These are phyloP conservation scores for Artemisia princeps DNA, from an alignment of 140 eudicot species.

Conservation along the genomic window DNA sequence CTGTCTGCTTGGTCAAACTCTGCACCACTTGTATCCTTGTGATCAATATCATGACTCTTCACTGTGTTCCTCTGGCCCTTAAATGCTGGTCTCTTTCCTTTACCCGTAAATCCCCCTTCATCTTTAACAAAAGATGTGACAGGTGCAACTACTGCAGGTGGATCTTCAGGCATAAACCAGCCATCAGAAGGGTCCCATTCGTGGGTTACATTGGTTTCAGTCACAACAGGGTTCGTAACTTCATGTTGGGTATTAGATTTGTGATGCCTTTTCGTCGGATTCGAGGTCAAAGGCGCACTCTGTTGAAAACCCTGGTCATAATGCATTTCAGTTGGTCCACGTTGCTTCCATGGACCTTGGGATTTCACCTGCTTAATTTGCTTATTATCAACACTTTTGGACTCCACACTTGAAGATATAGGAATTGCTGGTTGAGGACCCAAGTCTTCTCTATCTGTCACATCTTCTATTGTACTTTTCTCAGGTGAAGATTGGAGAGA, in stretches of 20 bases:
- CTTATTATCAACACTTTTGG: slow-evolving; percentile 32
- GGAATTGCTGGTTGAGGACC: slow-evolving; percentile 26
- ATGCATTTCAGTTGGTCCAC: slow-evolving; percentile 37
- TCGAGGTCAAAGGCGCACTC: slow-evolving; percentile 27
- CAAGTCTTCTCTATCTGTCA: slow-evolving; percentile 27
- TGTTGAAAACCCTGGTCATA: slow-evolving; percentile 33
- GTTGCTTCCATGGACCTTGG: slow-evolving; percentile 55
- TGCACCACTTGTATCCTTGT: slow-evolving; percentile 31
- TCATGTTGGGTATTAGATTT: slow-evolving; percentile 33
- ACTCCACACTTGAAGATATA: slow-evolving; percentile 34
- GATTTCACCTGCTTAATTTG: slow-evolving; percentile 41
- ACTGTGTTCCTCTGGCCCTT: slow-evolving; percentile 39
- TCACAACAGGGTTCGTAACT: slow-evolving; percentile 24
- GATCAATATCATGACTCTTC: slow-evolving; percentile 33
- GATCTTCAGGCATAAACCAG: slow-evolving; percentile 44
- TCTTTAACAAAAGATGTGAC: slow-evolving; percentile 38
- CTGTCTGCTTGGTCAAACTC: slow-evolving; percentile 48
- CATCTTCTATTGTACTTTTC: slow-evolving; percentile 32
- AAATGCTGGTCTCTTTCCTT: slow-evolving; percentile 50
- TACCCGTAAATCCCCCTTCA: slow-evolving; percentile 38
- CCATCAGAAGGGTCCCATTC: slow-evolving; percentile 47
- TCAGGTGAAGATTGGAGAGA: slow-evolving; percentile 25
- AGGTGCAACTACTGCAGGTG: slow-evolving; percentile 33
- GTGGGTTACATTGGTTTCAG: slow-evolving; percentile 30
- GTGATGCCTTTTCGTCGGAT: slow-evolving; percentile 17